Conservation (phyloP, 176 grass and related monocot species). For the Triticum turgidum region DNA sequence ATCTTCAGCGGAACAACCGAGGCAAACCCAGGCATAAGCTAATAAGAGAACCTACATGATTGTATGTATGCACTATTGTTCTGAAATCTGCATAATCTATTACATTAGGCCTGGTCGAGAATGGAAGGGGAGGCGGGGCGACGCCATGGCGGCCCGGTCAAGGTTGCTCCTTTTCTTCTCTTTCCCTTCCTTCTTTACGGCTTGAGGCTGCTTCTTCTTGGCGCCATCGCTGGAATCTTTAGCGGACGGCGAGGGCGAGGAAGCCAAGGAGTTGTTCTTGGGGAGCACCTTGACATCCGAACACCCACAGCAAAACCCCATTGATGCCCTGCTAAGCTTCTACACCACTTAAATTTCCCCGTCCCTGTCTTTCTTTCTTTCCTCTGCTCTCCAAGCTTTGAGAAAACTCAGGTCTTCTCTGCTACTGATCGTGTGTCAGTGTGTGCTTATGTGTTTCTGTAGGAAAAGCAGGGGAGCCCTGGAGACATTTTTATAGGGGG, state of each 20-base stretch:
- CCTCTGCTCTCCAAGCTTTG: not conserved
- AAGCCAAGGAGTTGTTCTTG: not conserved
- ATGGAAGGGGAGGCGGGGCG: slow-evolving; percentile 36
- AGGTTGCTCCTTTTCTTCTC: slow-evolving; percentile 22
- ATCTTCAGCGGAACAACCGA: not conserved
- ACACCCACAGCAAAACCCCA: slow-evolving; percentile 29
- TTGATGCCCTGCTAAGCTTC: not conserved
- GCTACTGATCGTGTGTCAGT: no score
- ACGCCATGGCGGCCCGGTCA: not conserved
- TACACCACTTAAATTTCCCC: not conserved
- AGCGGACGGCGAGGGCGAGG: not conserved
- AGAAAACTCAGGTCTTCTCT: not conserved
- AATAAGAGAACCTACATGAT: no score
- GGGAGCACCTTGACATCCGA: slow-evolving; percentile 37
- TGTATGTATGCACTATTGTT: not conserved
- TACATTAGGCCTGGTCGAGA: not conserved
- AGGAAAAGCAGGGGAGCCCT: not conserved
- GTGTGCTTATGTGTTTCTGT: not conserved
- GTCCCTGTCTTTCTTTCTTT: no score
- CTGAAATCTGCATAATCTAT: no score
- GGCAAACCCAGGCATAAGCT: no score
- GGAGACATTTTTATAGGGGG: not conserved
- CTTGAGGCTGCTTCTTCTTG: not conserved
- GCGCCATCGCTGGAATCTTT: not conserved
- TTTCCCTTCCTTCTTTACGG: not conserved